These are phyloP conservation scores for Rhizophora apiculata DNA, from an alignment of 345 rosid genomes.

Conservation along the genomic window DNA sequence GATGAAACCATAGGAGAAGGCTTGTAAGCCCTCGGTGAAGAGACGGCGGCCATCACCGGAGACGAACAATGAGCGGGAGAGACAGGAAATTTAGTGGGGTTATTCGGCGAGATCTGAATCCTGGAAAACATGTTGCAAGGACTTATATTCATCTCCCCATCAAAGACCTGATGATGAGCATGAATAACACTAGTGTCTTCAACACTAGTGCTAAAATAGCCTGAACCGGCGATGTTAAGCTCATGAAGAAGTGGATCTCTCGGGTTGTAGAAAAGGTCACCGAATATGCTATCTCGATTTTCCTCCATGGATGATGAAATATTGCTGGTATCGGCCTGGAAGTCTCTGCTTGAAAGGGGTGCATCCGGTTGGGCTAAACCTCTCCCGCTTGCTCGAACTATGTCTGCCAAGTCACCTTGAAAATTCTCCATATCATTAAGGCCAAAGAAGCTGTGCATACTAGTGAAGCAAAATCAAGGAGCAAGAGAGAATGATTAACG, in stretches of 20 bases:
- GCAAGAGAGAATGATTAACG: not conserved
- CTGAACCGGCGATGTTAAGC: constrained; percentile 29
- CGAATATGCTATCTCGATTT: constrained; percentile 36
- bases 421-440: constrained; percentile 51
- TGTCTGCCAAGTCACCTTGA: constrained; percentile 80
- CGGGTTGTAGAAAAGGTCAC: constrained; percentile 68
- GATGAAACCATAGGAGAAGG: constrained; percentile 27
- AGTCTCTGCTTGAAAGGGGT: constrained; percentile 25
- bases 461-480: constrained; percentile 1
- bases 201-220: constrained; percentile 21
- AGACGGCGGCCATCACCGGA: constrained; percentile 15
- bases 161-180: constrained; percentile 17
- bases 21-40: constrained; percentile 39
- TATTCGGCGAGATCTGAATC: constrained; percentile 61
- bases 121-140: constrained; percentile 50
- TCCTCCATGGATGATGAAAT: constrained; percentile 11
- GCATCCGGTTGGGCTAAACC: constrained; percentile 22
- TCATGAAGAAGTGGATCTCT: constrained; percentile 70
- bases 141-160: constrained; percentile 29
- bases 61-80: constrained; percentile 47
- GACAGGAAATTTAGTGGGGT: constrained; percentile 20
- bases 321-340: constrained; percentile 27
- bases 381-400: constrained; percentile 48
- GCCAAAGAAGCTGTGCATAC: constrained; percentile 45
- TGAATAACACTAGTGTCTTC: constrained; percentile 3